Percentiles rank a stretch among this genome's conserved stretches.
phyloP scores from a whole-genome alignment of 805 yeast species.

The Tetrapisispora namnaoensis region DNA sequence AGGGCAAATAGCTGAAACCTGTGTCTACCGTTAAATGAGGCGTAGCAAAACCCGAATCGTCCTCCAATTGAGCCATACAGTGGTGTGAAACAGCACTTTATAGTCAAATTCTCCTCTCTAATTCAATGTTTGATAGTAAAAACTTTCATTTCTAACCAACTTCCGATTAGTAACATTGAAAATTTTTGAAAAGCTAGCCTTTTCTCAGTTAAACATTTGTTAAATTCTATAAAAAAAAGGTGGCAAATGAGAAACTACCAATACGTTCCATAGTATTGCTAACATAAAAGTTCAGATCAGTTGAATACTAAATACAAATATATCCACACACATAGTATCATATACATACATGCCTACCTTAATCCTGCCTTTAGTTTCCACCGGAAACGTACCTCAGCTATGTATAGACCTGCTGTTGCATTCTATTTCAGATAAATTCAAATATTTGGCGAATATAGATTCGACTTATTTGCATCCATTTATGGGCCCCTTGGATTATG shows the following conservation, averaged over 20 bases:
- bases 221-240: background rate
- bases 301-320: background rate
- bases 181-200: background rate
- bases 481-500: conserved; percentile 64
- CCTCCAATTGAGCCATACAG: background rate
- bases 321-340: too few species aligned
- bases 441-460: conserved; percentile 47
- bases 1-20: too few species aligned
- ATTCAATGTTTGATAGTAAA: background rate
- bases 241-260: background rate
- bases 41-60: too few species aligned
- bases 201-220: background rate
- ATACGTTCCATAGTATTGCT: background rate
- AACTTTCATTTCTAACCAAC: too few species aligned
- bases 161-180: background rate
- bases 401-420: conserved; percentile 64
- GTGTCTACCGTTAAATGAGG: background rate
- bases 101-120: background rate
- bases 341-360: conserved; percentile 29
- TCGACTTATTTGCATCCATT: conserved; percentile 66
- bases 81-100: background rate
- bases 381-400: conserved; percentile 87
- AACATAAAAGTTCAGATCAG: background rate
- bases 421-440: conserved; percentile 29
- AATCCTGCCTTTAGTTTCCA: conserved; percentile 72